These are phyloP conservation scores for Gastrodia elata DNA, from an alignment of 106 monocot genomes.

Conservation along the genomic window DNA sequence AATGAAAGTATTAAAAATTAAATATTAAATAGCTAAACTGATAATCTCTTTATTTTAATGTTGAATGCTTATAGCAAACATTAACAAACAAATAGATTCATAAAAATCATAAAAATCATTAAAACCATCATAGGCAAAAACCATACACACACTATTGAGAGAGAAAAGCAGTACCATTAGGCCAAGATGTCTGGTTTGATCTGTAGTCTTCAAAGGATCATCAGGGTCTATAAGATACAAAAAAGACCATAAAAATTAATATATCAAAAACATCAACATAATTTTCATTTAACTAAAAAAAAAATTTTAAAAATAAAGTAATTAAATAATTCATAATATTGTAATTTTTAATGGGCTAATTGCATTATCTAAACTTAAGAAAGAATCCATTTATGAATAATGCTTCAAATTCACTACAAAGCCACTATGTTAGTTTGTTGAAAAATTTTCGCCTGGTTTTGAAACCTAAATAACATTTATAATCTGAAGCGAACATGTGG, in stretches of 20 bases:
- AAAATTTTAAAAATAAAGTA: too few relatives aligned
- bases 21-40: too few relatives aligned
- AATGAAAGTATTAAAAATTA: too few relatives aligned
- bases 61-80: too few relatives aligned
- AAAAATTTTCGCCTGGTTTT: too few relatives aligned
- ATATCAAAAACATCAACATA: neutral
- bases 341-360: neutral
- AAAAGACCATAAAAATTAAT: neutral
- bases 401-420: neutral
- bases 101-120: neutral
- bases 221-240: conserved; percentile 58
- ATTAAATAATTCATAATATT: neutral
- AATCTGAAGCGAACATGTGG: too few relatives aligned
- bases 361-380: neutral
- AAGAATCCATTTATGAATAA: neutral
- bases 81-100: neutral
- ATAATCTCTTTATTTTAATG: too few relatives aligned
- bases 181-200: conserved; percentile 80
- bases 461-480: too few relatives aligned
- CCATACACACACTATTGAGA: neutral
- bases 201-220: conserved; percentile 87
- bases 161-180: conserved; percentile 48
- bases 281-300: neutral
- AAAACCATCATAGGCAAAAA: neutral
- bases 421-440: too few relatives aligned